Evolutionary conservation across 2,329 filamentous ascomycete genomes (phyloP), one percentile per base, ranked within the genome.

Genomic region (Aureobasidium pullulans): DNA sequence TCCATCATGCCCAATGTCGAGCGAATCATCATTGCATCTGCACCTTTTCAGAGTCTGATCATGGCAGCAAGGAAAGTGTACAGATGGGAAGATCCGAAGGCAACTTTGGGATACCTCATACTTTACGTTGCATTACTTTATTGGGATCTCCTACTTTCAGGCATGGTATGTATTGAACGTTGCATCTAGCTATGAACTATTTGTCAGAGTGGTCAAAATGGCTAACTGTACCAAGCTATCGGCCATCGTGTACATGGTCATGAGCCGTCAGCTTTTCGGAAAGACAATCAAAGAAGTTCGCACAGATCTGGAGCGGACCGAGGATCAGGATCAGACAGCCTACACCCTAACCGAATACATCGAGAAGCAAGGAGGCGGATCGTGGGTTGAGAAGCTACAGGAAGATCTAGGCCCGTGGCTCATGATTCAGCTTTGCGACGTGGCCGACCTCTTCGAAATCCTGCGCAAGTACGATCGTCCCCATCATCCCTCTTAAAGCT

Each of bases 11-110:
- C 70, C 0, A 71, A 68, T 48, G 52, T 74, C 37, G 72, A 75
- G 59, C 66, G 72, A n/a, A 57, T 75, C 1, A 65, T 74, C 7
- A 66, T 74, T 29, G 68, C 73, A 1, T 72, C 72, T 6, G 68
- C 71, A 5, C 71, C 72, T 0, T 60, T 73, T 7, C 72, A 75
- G 50, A 66, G 68, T 29, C 62, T 71, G 15, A 61, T 72, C 54
- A 72, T 71, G 65, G 69, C 69, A 1, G 64, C 69, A 1, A 64
- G 72, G 8, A 64, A 66, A 16, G 64, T 75, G 1, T 76, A 75
- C 54, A 67, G 68, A 2, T 75, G 72, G 73, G 70, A 75, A 32
- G 49, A 68, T 11, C 69, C 64, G 2, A 11, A 58, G 2, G 65
- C 69, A 23, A 75, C 72, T 1, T 49, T 57, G 1, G 70, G 67